Evolutionary conservation across 768 basidiomycete genomes (phyloP).

Genomic region (Xanthoconium purpureum): DNA sequence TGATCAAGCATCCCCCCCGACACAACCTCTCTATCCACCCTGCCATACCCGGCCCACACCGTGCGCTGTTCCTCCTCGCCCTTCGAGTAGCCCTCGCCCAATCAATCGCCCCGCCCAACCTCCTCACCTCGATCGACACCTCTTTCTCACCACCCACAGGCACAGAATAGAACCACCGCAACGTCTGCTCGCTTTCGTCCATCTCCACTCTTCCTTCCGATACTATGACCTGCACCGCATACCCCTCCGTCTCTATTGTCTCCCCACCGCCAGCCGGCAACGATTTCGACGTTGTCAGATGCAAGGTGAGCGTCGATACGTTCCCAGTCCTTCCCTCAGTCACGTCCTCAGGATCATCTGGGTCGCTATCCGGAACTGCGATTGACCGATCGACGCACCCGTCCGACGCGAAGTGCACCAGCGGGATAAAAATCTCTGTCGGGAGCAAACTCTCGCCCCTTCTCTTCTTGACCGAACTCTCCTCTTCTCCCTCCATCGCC

Average conservation of each 20-base stretch:
- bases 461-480: constrained; percentile 10
- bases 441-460: constrained; percentile 38
- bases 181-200: constrained; percentile 46
- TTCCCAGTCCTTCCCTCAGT: background rate
- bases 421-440: constrained; percentile 91
- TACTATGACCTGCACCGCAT: constrained; percentile 43
- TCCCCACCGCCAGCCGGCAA: constrained; percentile 1
- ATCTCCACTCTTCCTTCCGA: constrained; percentile 48
- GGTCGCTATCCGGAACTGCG: background rate
- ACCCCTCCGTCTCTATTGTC: constrained; percentile 18
- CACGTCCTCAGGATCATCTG: background rate
- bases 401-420: constrained; percentile 78
- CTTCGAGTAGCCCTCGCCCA: constrained; percentile 1
- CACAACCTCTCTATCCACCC: constrained; percentile 16
- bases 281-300: constrained; percentile 1
- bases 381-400: constrained; percentile 24
- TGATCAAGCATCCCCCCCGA: constrained; percentile 21
- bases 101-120: constrained; percentile 41
- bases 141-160: constrained; percentile 29
- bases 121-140: constrained; percentile 40
- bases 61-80: background rate
- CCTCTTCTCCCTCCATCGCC: background rate
- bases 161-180: constrained; percentile 48
- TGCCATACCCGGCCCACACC: background rate
- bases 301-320: constrained; percentile 17